Evolutionary conservation across 1,139 yeast species (phyloP).

Genomic region (Suhomyces wounanorum): DNA sequence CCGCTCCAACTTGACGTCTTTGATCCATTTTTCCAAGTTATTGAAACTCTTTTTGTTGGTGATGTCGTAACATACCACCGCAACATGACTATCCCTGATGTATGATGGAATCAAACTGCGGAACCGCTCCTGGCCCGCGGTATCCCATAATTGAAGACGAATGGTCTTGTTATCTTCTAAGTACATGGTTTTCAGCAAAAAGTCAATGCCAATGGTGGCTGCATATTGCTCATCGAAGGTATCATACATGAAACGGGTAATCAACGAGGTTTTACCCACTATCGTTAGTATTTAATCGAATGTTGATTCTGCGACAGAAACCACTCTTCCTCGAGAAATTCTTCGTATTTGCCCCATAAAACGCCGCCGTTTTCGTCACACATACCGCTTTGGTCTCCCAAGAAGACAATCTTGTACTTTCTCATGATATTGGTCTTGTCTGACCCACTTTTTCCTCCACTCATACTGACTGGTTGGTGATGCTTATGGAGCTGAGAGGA

Average conservation of each 20-base stretch:
- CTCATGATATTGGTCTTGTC: conserved; percentile 41
- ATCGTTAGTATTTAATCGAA: conserved; percentile 19
- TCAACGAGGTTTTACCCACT: conserved; percentile 93
- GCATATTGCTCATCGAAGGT: conserved; percentile 96
- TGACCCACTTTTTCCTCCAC: conserved; percentile 8
- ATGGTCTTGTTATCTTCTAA: conserved; percentile 58
- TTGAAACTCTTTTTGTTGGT: conserved; percentile 83
- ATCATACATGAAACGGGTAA: conserved; percentile 96
- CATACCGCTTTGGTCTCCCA: conserved; percentile 93
- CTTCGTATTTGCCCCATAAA: not conserved
- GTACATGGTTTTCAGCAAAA: conserved; percentile 75
- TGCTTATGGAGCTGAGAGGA: not conserved
- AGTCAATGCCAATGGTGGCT: conserved; percentile 96
- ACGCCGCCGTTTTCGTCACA: conserved; percentile 9
- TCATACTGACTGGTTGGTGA: conserved; percentile 4
- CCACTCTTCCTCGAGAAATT: not conserved
- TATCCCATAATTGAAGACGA: conserved; percentile 56
- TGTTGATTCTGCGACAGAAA: not conserved
- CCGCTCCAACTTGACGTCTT: conserved; percentile 70
- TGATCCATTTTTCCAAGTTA: conserved; percentile 56
- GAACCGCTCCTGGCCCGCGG: conserved; percentile 67
- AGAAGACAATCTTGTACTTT: conserved; percentile 86
- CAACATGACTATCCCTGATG: conserved; percentile 95
- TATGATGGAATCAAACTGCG: conserved; percentile 73
- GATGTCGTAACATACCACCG: conserved; percentile 92